These are phyloP conservation scores for Fusarium albidum DNA, from an alignment of 2,329 filamentous ascomycete species.

Conservation along the genomic window DNA sequence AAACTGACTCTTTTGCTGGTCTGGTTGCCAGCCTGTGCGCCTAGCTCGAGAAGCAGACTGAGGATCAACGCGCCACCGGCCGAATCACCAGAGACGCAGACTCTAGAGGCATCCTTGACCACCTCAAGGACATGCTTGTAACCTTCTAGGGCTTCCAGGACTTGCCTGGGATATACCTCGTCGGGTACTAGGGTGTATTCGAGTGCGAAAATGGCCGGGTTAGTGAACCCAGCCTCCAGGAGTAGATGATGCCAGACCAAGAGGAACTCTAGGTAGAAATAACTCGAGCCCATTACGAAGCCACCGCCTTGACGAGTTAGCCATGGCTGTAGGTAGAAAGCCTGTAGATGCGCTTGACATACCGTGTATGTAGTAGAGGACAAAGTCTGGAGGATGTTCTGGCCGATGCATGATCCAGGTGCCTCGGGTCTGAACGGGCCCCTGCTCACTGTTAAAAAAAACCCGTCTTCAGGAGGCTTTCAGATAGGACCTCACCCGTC, in stretches of 20 bases:
- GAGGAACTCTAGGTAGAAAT: slow-evolving; percentile 88
- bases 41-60: slow-evolving; percentile 74
- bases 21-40: slow-evolving; percentile 43
- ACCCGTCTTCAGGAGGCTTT: background rate
- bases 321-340: background rate
- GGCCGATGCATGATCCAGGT: slow-evolving; percentile 74
- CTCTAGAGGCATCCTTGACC: slow-evolving; percentile 63
- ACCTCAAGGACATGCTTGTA: slow-evolving; percentile 74
- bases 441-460: slow-evolving; percentile 26
- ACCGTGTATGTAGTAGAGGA: slow-evolving; percentile 87
- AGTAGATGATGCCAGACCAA: slow-evolving; percentile 75
- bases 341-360: slow-evolving; percentile 34
- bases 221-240: slow-evolving; percentile 69
- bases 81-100: slow-evolving; percentile 81
- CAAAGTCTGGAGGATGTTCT: slow-evolving; percentile 71
- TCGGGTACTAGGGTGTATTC: slow-evolving; percentile 85
- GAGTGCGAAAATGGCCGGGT: slow-evolving; percentile 80
- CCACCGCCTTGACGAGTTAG: slow-evolving; percentile 68
- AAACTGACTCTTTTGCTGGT: slow-evolving; percentile 25
- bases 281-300: slow-evolving; percentile 82
- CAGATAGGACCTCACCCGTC: slow-evolving; percentile 36
- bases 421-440: slow-evolving; percentile 61
- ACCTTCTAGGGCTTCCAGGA: slow-evolving; percentile 73
- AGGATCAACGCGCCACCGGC: slow-evolving; percentile 79
- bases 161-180: slow-evolving; percentile 74